These are phyloP conservation scores for Coelastrella sp. DNA, from an alignment of 139 green algal genomes.

Conservation along the genomic window DNA sequence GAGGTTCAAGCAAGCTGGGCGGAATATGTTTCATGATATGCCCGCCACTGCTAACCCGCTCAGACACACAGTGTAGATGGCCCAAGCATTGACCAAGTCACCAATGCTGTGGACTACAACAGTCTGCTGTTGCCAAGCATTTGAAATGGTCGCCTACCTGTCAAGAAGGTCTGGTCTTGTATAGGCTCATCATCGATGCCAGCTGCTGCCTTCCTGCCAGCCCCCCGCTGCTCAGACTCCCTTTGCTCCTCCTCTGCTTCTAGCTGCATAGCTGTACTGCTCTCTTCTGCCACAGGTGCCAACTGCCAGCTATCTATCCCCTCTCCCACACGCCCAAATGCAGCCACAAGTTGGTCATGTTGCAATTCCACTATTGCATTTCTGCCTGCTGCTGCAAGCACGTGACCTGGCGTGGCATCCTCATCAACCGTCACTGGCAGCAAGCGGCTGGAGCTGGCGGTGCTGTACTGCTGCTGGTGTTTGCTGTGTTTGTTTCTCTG, in stretches of 20 bases:
- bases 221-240: background rate
- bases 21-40: too few relatives aligned
- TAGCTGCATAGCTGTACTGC: background rate
- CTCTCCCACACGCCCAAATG: conserved; percentile 16
- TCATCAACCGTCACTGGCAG: conserved; percentile 1
- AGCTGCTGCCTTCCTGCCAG: background rate
- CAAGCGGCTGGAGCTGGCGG: background rate
- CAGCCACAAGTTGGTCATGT: conserved; percentile 37
- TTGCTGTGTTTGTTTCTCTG: background rate
- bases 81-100: too few relatives aligned
- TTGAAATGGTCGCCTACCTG: too few relatives aligned
- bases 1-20: too few relatives aligned
- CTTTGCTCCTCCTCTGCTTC: background rate
- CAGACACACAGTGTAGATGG: too few relatives aligned
- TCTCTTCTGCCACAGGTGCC: conserved; percentile 18
- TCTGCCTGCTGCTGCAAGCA: conserved; percentile 32
- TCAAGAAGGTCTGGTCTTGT: conserved; percentile 41
- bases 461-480: background rate
- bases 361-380: conserved; percentile 23
- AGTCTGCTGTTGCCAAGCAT: too few relatives aligned
- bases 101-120: too few relatives aligned
- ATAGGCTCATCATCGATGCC: background rate
- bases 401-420: background rate
- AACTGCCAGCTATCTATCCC: conserved; percentile 38
- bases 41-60: too few relatives aligned